Evolutionary conservation across 2,329 filamentous ascomycete species (phyloP).

Genomic region (Neoarthrinium moseri): DNA sequence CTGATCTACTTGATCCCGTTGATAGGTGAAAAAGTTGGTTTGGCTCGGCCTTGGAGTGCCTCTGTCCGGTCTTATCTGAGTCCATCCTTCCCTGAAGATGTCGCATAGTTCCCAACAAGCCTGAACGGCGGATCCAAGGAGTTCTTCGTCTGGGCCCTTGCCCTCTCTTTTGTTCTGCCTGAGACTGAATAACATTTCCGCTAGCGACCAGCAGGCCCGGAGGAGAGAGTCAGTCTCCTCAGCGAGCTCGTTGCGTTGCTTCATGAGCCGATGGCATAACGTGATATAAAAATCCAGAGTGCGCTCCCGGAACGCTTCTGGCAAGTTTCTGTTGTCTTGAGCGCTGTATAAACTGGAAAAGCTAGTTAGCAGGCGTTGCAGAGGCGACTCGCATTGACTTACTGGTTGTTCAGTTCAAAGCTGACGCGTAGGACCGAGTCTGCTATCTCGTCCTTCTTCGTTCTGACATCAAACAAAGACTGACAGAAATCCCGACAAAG

Average conservation of each 20-base stretch:
- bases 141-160: constrained; percentile 73
- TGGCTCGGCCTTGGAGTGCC: constrained; percentile 83
- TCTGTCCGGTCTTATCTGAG: constrained; percentile 80
- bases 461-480: constrained; percentile 81
- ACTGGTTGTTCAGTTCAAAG: constrained; percentile 94
- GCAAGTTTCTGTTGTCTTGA: constrained; percentile 74
- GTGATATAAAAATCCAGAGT: constrained; percentile 95
- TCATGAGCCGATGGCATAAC: constrained; percentile 93
- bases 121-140: constrained; percentile 83
- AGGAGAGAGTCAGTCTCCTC: constrained; percentile 84
- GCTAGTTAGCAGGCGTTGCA: constrained; percentile 1
- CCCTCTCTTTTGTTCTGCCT: constrained; percentile 78
- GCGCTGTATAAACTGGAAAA: constrained; percentile 73
- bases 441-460: constrained; percentile 72
- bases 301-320: constrained; percentile 82
- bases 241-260: constrained; percentile 75
- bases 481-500: constrained; percentile 92
- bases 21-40: constrained; percentile 62
- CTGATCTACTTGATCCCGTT: constrained; percentile 48
- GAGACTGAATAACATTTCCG: constrained; percentile 90
- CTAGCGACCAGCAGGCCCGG: constrained; percentile 83
- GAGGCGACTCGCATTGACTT: constrained; percentile 23
- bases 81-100: constrained; percentile 90
- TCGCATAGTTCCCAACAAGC: constrained; percentile 95
- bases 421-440: constrained; percentile 90